A percentile compares a stretch with the other conserved stretches of the same genome.
phyloP scores from a whole-genome alignment of 179 eudicot genomes.

The Silene coronaria region DNA sequence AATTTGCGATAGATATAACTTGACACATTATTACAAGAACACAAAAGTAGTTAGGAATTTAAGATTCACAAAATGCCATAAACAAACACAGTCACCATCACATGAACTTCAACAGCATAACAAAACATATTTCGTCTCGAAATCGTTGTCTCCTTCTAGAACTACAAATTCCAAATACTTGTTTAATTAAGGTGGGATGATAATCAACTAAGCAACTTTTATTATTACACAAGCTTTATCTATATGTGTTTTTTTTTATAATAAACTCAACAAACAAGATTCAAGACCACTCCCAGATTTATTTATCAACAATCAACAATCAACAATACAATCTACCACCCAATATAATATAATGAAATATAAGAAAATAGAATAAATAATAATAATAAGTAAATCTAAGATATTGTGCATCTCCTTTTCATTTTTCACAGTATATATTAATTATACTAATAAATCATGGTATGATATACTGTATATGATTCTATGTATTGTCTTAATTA shows the following conservation, averaged over 20 bases:
- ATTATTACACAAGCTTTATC: too few species aligned
- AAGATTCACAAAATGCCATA: conserved; percentile 1
- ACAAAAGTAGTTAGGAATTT: neutral
- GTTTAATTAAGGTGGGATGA: neutral
- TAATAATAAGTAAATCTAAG: neutral
- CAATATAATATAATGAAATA: neutral
- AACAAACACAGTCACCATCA: conserved; percentile 24
- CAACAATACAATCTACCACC: neutral
- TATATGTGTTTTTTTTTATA: too few species aligned
- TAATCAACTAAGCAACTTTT: too few species aligned
- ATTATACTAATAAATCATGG: too few species aligned
- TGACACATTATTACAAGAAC: neutral
- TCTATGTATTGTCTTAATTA: neutral
- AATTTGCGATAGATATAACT: neutral
- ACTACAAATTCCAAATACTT: conserved; percentile 1
- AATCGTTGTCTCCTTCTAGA: conserved; percentile 10
- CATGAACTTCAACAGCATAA: conserved; percentile 3
- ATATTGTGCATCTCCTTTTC: neutral
- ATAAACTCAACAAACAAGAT: neutral
- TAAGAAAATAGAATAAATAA: neutral
- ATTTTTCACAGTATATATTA: neutral
- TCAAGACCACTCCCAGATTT: neutral
- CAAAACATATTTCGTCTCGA: conserved; percentile 9
- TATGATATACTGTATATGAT: neutral
- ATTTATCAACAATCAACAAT: too few species aligned